These are phyloP conservation scores for Ogataea thermomethanolica DNA, from an alignment of 805 yeast species.

Conservation along the genomic window DNA sequence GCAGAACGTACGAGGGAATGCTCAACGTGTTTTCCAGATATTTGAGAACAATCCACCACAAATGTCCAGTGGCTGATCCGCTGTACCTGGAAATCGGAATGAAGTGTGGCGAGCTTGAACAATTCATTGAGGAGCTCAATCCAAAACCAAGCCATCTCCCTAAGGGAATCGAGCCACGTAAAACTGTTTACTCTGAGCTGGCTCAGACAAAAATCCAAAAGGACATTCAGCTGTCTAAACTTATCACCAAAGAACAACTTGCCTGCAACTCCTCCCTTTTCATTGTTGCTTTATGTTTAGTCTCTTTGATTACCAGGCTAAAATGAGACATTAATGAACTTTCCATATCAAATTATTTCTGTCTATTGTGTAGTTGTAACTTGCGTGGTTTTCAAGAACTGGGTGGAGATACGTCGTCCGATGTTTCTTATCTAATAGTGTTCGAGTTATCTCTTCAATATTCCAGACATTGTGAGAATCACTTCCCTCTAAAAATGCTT, in stretches of 20 bases:
- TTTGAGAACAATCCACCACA: slow-evolving; percentile 71
- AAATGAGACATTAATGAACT: neutral
- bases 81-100: slow-evolving; percentile 81
- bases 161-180: slow-evolving; percentile 42
- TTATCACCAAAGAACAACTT: slow-evolving; percentile 19
- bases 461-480: too few species aligned
- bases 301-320: slow-evolving; percentile 11
- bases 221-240: slow-evolving; percentile 26
- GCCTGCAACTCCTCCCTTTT: slow-evolving; percentile 15
- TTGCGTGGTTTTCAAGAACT: neutral
- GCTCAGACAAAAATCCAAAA: slow-evolving; percentile 42
- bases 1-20: slow-evolving; percentile 73
- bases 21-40: slow-evolving; percentile 74
- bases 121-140: slow-evolving; percentile 74
- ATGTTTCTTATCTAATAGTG: too few species aligned
- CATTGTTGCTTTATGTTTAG: slow-evolving; percentile 22
- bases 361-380: slow-evolving; percentile 2
- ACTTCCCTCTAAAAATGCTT: neutral
- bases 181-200: slow-evolving; percentile 46
- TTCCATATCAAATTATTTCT: neutral
- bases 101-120: slow-evolving; percentile 84
- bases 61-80: slow-evolving; percentile 78
- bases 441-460: too few species aligned
- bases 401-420: too few species aligned
- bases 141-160: slow-evolving; percentile 57